phyloP scores from a whole-genome alignment of 805 yeast genomes.

The Cyberlindnera euphorbiae region DNA sequence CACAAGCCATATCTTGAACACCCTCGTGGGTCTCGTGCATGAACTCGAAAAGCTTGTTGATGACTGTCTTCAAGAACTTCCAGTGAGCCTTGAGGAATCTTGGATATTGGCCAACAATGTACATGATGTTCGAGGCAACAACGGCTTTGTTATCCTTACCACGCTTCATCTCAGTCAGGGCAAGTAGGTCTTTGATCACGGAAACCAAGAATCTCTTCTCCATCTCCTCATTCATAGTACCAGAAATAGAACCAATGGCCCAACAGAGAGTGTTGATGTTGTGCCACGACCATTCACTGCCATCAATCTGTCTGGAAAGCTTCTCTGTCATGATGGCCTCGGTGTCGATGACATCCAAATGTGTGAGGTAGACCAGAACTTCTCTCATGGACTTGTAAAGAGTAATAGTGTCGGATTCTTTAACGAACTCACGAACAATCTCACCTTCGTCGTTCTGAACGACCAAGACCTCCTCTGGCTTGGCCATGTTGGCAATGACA shows the following conservation, averaged over 20 bases:
- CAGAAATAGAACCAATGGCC: constrained; percentile 99
- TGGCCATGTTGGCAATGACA: constrained; percentile 95
- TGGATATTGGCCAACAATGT: constrained; percentile 98
- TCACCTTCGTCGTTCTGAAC: constrained; percentile 99
- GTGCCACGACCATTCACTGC: constrained; percentile 99
- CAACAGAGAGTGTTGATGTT: constrained; percentile 95
- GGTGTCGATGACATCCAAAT: constrained; percentile 89
- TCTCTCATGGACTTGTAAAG: constrained; percentile 94
- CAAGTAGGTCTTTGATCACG: constrained; percentile 86
- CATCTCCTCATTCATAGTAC: constrained; percentile 97
- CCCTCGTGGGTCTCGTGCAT: constrained; percentile 99
- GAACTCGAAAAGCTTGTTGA: constrained; percentile 91
- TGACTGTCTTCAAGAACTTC: constrained; percentile 94
- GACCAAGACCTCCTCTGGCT: constrained; percentile 96
- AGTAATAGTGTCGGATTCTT: constrained; percentile 95
- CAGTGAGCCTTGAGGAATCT: constrained; percentile 96
- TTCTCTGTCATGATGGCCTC: constrained; percentile 91
- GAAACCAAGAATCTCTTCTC: constrained; percentile 91
- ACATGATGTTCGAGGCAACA: constrained; percentile 99
- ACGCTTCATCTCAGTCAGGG: constrained; percentile 90
- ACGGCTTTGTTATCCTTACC: constrained; percentile 99
- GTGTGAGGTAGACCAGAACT: constrained; percentile 91
- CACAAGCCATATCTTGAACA: constrained; percentile 99
- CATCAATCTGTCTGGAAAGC: constrained; percentile 89
- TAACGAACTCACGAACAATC: constrained; percentile 94